A percentile compares a stretch with the other conserved stretches of the same genome.
Conservation (phyloP, 1,139 yeast species). For the Lodderomyces margitis region DNA sequence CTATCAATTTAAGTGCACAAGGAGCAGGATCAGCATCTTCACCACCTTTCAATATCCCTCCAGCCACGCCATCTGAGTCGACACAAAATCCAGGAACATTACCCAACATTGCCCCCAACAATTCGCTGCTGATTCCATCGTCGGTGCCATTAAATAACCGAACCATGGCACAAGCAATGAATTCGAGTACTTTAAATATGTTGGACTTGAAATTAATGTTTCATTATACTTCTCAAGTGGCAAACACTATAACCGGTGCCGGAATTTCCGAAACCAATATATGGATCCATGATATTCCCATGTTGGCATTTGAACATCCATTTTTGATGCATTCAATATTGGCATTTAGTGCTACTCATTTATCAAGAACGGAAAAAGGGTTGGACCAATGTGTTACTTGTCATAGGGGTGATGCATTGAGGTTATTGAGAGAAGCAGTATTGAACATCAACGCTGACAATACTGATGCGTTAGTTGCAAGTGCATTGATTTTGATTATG, state of each 20-base stretch:
- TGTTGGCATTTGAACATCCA: constrained; percentile 83
- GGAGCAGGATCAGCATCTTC: constrained; percentile 1
- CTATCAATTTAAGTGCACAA: background rate
- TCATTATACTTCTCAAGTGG: constrained; percentile 82
- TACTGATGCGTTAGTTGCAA: constrained; percentile 90
- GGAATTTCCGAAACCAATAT: constrained; percentile 85
- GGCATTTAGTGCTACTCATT: constrained; percentile 89
- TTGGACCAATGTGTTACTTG: constrained; percentile 81
- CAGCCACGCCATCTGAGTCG: background rate
- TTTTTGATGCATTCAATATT: constrained; percentile 88
- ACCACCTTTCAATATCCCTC: constrained; percentile 2
- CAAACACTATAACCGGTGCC: constrained; percentile 85
- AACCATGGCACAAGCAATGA: constrained; percentile 19
- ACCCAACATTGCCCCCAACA: constrained; percentile 33
- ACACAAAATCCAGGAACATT: constrained; percentile 5
- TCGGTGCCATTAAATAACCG: constrained; percentile 10
- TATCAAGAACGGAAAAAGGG: constrained; percentile 73
- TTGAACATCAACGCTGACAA: constrained; percentile 78
- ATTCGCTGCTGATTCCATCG: constrained; percentile 8
- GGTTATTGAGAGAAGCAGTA: constrained; percentile 80
- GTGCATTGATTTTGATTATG: constrained; percentile 84
- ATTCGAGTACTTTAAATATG: constrained; percentile 52
- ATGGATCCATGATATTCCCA: constrained; percentile 87
- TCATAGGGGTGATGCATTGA: constrained; percentile 83
- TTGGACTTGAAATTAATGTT: constrained; percentile 78